Percentiles rank a stretch among this genome's conserved stretches.
Evolutionary conservation across 1,284 basidiomycete genomes (phyloP).

Genomic region (Trametes polyzona): DNA sequence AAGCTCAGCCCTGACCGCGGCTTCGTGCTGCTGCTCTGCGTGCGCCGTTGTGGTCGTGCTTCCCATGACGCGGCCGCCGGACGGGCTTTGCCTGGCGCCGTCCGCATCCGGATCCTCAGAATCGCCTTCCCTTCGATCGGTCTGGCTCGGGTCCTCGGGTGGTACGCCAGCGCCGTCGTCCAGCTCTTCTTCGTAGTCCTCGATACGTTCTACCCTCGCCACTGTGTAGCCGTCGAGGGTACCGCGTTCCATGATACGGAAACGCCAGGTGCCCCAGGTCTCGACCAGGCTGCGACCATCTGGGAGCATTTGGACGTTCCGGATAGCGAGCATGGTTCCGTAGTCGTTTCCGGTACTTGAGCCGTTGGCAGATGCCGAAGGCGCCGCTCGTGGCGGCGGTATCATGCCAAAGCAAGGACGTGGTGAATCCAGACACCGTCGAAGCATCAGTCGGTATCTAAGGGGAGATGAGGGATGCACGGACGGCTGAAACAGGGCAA

Average conservation of each 20-base stretch:
- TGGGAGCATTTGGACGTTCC: slow-evolving; percentile 82
- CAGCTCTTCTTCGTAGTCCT: slow-evolving; percentile 56
- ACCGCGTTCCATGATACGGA: slow-evolving; percentile 83
- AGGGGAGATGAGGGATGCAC: neutral
- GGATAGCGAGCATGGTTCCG: slow-evolving; percentile 93
- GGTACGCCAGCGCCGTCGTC: slow-evolving; percentile 55
- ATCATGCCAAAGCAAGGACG: slow-evolving; percentile 90
- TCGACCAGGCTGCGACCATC: slow-evolving; percentile 93
- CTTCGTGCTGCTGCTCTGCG: slow-evolving; percentile 7
- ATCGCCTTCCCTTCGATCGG: slow-evolving; percentile 5
- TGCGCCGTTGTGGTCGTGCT: neutral
- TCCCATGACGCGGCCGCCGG: neutral
- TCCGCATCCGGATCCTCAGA: slow-evolving; percentile 15
- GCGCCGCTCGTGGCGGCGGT: slow-evolving; percentile 55
- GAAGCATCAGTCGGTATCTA: slow-evolving; percentile 89
- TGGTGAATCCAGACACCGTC: slow-evolving; percentile 81
- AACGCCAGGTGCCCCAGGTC: slow-evolving; percentile 83
- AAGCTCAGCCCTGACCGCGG: slow-evolving; percentile 51
- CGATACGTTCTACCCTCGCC: slow-evolving; percentile 76
- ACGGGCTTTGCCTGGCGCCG: slow-evolving; percentile 10
- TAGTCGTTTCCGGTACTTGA: slow-evolving; percentile 64
- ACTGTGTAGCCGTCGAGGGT: slow-evolving; percentile 89
- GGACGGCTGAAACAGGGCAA: slow-evolving; percentile 21
- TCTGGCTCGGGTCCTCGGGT: slow-evolving; percentile 34
- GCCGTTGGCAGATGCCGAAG: slow-evolving; percentile 11